Evolutionary conservation across 345 rosid genomes (phyloP).

Genomic region (Brassica incana): DNA sequence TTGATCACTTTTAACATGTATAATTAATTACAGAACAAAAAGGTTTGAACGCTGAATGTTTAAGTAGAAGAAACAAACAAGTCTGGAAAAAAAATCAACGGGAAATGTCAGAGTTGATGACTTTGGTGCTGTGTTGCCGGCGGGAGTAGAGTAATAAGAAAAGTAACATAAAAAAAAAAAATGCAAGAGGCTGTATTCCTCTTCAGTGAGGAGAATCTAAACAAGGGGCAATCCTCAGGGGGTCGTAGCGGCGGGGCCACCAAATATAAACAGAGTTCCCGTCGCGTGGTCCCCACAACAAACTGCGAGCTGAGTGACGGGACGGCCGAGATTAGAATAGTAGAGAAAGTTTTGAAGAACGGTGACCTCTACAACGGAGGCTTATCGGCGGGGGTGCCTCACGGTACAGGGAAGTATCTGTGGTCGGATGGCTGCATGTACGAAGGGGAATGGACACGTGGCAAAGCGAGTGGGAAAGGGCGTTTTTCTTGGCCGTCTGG

Average conservation of each 20-base stretch:
- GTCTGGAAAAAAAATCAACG: slow-evolving; percentile 18
- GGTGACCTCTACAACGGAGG: slow-evolving; percentile 73
- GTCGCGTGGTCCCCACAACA: slow-evolving; percentile 36
- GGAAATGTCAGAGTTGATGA: slow-evolving; percentile 17
- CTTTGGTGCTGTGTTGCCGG: slow-evolving; percentile 7
- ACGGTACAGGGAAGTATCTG: slow-evolving; percentile 67
- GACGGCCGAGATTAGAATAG: slow-evolving; percentile 32
- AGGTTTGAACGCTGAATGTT: slow-evolving; percentile 9
- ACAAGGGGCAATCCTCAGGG: slow-evolving; percentile 34
- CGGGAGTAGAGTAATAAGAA: not conserved
- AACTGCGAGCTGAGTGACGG: slow-evolving; percentile 9
- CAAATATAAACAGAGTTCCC: slow-evolving; percentile 36
- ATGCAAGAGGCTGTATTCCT: slow-evolving; percentile 42
- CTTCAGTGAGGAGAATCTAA: slow-evolving; percentile 36
- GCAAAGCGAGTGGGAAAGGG: slow-evolving; percentile 61
- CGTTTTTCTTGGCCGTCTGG: slow-evolving; percentile 79
- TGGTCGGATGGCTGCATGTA: slow-evolving; percentile 82
- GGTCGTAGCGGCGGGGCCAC: not conserved
- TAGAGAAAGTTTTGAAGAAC: slow-evolving; percentile 52
- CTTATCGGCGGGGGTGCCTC: slow-evolving; percentile 50
- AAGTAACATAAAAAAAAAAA: not conserved
- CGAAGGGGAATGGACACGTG: slow-evolving; percentile 65
- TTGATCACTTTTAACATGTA: not conserved
- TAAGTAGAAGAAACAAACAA: slow-evolving; percentile 14
- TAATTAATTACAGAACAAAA: slow-evolving; percentile 16